Conservation (phyloP, 768 basidiomycete species). For the Boletellus emodensis region DNA sequence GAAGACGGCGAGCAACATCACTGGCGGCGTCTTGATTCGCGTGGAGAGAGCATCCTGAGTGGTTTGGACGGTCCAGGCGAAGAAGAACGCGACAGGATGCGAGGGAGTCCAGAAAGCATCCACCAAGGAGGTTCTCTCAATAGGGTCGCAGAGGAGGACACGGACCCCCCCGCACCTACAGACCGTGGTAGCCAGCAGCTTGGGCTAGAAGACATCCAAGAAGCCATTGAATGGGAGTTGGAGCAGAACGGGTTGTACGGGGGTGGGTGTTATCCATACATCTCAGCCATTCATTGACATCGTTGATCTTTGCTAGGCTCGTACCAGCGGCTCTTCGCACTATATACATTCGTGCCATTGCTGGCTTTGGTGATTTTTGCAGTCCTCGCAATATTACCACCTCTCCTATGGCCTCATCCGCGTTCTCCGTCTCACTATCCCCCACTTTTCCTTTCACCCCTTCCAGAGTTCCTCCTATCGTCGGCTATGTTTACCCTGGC, state of each 20-base stretch:
- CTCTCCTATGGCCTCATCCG: slow-evolving; percentile 43
- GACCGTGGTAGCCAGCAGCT: slow-evolving; percentile 15
- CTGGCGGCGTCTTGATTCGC: slow-evolving; percentile 32
- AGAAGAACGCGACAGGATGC: slow-evolving; percentile 23
- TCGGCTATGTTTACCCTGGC: slow-evolving; percentile 47
- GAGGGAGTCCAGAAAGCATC: slow-evolving; percentile 35
- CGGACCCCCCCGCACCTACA: slow-evolving; percentile 5
- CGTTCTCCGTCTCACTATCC: slow-evolving; percentile 38
- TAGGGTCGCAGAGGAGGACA: slow-evolving; percentile 38
- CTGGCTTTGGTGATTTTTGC: slow-evolving; percentile 47
- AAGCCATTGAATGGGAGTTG: slow-evolving; percentile 44
- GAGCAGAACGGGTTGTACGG: slow-evolving; percentile 47
- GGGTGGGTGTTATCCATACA: slow-evolving; percentile 33
- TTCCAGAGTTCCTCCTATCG: slow-evolving; percentile 62
- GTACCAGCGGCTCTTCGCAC: slow-evolving; percentile 48
- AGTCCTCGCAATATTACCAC: slow-evolving; percentile 48
- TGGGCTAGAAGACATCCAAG: slow-evolving; percentile 35
- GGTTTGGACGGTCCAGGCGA: slow-evolving; percentile 25
- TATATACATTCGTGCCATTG: slow-evolving; percentile 60
- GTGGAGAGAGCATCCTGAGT: slow-evolving; percentile 31
- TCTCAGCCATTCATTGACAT: background rate
- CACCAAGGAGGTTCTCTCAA: slow-evolving; percentile 26
- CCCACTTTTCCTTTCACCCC: slow-evolving; percentile 53
- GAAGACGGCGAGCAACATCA: slow-evolving; percentile 21
- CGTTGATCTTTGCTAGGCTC: slow-evolving; percentile 44